These are phyloP conservation scores for Platanthera zijinensis DNA, from an alignment of 106 monocot genomes.

Conservation along the genomic window DNA sequence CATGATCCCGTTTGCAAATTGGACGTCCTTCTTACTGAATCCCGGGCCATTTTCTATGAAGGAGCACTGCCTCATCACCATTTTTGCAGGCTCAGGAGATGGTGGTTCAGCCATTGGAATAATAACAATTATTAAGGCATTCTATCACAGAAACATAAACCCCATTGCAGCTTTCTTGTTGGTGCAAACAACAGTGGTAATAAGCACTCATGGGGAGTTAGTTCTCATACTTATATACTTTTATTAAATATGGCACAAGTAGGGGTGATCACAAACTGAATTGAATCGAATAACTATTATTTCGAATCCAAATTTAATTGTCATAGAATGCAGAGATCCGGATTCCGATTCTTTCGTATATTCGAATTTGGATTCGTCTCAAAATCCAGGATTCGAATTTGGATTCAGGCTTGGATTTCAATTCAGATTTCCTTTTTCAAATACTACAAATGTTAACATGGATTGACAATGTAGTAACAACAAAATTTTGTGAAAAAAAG, in stretches of 20 bases:
- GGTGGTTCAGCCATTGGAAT: slow-evolving; percentile 18
- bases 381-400: too few relatives aligned
- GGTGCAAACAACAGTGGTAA: slow-evolving; percentile 30
- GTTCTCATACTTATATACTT: too few relatives aligned
- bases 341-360: too few relatives aligned
- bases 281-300: background rate
- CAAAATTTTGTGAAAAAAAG: too few relatives aligned
- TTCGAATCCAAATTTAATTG: background rate
- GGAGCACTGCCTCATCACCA: slow-evolving; percentile 43
- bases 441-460: too few relatives aligned
- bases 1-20: slow-evolving; percentile 17
- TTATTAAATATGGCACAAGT: too few relatives aligned
- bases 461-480: too few relatives aligned
- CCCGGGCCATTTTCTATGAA: slow-evolving; percentile 43
- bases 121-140: slow-evolving; percentile 39
- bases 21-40: slow-evolving; percentile 39
- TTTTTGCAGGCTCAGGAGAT: slow-evolving; percentile 26
- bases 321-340: too few relatives aligned
- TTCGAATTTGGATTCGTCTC: background rate
- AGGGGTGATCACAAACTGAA: too few relatives aligned
- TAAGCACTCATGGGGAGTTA: background rate
- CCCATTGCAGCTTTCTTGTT: slow-evolving; percentile 29
- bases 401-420: too few relatives aligned
- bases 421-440: too few relatives aligned
- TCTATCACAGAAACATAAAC: slow-evolving; percentile 26